Evolutionary conservation across 768 basidiomycete species (phyloP).

Genomic region (Tulasnella sp.): DNA sequence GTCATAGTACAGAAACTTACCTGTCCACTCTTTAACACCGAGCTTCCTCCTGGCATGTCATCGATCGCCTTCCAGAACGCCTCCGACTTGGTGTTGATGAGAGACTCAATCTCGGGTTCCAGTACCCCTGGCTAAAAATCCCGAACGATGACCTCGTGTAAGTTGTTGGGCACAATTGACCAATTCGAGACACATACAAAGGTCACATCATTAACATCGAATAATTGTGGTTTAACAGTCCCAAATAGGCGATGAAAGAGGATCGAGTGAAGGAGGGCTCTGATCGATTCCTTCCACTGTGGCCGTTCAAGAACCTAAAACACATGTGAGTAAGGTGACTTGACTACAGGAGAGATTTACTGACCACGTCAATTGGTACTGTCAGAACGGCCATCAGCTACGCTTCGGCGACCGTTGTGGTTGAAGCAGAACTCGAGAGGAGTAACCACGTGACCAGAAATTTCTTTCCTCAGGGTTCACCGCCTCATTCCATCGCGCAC

Average conservation of each 20-base stretch:
- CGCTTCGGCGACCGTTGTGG: no score
- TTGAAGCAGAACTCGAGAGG: no score
- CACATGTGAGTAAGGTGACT: no score
- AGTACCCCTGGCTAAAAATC: constrained; percentile 57
- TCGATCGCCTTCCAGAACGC: constrained; percentile 69
- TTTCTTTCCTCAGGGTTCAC: no score
- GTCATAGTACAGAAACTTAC: constrained; percentile 27
- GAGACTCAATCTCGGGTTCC: constrained; percentile 55
- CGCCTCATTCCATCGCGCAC: no score
- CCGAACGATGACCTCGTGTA: background rate
- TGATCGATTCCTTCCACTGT: constrained; percentile 58
- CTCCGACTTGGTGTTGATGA: constrained; percentile 65
- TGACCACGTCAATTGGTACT: no score
- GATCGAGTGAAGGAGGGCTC: constrained; percentile 65
- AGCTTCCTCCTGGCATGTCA: constrained; percentile 14
- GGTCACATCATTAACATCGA: constrained; percentile 73
- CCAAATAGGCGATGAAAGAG: constrained; percentile 77
- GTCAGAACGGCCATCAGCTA: no score
- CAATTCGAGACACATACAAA: constrained; percentile 40
- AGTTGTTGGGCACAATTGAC: background rate
- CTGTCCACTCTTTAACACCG: constrained; percentile 45
- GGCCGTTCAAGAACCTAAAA: constrained; percentile 64
- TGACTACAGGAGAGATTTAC: no score
- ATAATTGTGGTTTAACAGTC: constrained; percentile 57
- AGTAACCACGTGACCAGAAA: no score